Conservation (phyloP, 2,329 filamentous ascomycete species). For the Atkinsonella hypoxylon region DNA sequence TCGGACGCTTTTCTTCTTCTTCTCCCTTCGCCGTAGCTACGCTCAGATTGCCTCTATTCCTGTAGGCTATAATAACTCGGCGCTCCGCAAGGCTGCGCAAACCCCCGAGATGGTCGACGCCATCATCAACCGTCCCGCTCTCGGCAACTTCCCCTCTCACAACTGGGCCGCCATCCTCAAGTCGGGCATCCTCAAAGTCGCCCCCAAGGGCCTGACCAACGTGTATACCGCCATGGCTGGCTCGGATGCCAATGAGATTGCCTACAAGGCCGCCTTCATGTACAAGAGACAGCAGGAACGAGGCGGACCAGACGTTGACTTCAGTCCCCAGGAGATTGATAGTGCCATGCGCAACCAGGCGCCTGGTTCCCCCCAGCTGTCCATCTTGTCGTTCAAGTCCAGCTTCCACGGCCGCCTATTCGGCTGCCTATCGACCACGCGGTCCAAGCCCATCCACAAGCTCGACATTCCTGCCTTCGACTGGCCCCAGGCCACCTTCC, state of each 20-base stretch:
- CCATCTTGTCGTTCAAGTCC: conserved; percentile 79
- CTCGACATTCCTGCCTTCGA: conserved; percentile 89
- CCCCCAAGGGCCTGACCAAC: conserved; percentile 72
- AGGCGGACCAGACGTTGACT: conserved; percentile 64
- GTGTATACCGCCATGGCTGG: conserved; percentile 86
- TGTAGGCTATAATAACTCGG: conserved; percentile 83
- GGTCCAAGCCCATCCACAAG: conserved; percentile 90
- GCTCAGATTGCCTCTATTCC: conserved; percentile 91
- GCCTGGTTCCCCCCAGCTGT: conserved; percentile 64
- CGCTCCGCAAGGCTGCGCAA: conserved; percentile 55
- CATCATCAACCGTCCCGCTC: conserved; percentile 77
- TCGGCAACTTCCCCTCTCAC: conserved; percentile 81
- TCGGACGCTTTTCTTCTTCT: too few species aligned
- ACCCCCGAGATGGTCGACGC: conserved; percentile 69
- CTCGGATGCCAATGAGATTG: conserved; percentile 87
- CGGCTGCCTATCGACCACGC: conserved; percentile 75
- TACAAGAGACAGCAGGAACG: conserved; percentile 73
- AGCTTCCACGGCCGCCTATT: conserved; percentile 88
- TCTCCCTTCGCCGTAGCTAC: conserved; percentile 45
- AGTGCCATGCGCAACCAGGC: conserved; percentile 69
- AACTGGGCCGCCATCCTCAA: conserved; percentile 75
- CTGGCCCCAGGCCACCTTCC: conserved; percentile 88
- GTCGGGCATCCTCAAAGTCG: conserved; percentile 68
- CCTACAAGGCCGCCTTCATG: conserved; percentile 95
- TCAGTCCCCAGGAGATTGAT: conserved; percentile 63